Evolutionary conservation across 495 filamentous ascomycete genomes (phyloP), one percentile per base, ranked within the genome.

Genomic region (Annulohypoxylon stygium): DNA sequence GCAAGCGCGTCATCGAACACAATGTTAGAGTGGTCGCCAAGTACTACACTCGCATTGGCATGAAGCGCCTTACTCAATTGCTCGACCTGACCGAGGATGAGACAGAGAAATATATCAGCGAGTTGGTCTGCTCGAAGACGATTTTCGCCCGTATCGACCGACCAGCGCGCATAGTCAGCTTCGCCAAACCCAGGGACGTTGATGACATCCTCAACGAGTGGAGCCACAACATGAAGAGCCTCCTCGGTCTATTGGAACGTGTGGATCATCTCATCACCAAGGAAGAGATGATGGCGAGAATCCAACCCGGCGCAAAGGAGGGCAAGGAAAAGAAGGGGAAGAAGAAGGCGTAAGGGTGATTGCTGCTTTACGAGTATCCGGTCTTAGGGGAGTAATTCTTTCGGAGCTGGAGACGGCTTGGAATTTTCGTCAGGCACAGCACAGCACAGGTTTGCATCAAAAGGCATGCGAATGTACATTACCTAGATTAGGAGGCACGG

Each of bases 221-320:
- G 96, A 97, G 95, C 81, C 92, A 91, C 75, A 95, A 97, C 78
- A 97, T 99, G 97, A 98, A 97, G 92, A 96, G 91, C 78, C 84
- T 99, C 69, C 85, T 99, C 65, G 97, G 94, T 10, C 82, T 97
- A 69, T 78, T 99, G 80, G 96, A 99, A 86, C 87, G 96, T 51
- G 95, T 99, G 70, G 96, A 98, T 81, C 96, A 99, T 83, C 84
- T 99, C 80, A 99, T 99, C 76, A 98, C 96, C 61, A 99, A 98
- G 89, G 97, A 98, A 86, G 97, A 98, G 87, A 99, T 99, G 96
- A 99, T 99, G 96, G 96, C 96, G 39, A 87, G 95, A 58, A 98
- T 98, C 70, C 90, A 93, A 80, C 93, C 89, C 30, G 88, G 89
- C 10, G 79, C 70, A 8, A 76, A 76, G 72, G 77, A 72, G 23